Conservation (phyloP, 2,329 filamentous ascomycete species). For the Periglandula ipomoeae region DNA sequence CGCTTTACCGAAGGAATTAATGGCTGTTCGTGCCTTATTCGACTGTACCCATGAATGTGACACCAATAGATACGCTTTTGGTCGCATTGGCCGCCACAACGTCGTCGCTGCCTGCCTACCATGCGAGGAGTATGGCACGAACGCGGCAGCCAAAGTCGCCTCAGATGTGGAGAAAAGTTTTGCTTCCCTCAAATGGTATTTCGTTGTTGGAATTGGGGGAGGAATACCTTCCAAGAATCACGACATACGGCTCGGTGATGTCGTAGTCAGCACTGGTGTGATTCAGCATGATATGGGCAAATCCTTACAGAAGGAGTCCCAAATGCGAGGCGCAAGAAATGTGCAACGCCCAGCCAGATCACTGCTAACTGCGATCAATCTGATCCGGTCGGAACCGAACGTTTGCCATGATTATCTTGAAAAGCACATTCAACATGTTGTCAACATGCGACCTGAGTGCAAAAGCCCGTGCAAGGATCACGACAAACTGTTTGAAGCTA, state of each 20-base stretch:
- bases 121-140: conserved; percentile 9
- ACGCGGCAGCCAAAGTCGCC: conserved; percentile 6
- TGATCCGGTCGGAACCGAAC: neutral
- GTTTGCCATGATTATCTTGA: no score
- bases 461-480: neutral
- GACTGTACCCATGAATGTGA: neutral
- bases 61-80: conserved; percentile 8
- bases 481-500: neutral
- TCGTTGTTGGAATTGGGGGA: neutral
- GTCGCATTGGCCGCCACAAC: conserved; percentile 7
- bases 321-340: neutral
- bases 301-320: neutral
- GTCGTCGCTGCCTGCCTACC: conserved; percentile 12
- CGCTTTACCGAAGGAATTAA: neutral
- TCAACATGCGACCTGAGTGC: neutral
- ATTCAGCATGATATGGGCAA: conserved; percentile 13
- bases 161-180: conserved; percentile 8
- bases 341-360: neutral
- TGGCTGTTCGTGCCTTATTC: neutral
- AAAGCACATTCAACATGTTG: neutral
- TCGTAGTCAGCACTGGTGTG: conserved; percentile 10
- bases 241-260: conserved; percentile 11
- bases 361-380: neutral
- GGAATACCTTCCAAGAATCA: conserved; percentile 3
- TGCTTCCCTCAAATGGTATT: neutral